Evolutionary conservation across 345 rosid genomes (phyloP).

Genomic region (Dimocarpus longan): DNA sequence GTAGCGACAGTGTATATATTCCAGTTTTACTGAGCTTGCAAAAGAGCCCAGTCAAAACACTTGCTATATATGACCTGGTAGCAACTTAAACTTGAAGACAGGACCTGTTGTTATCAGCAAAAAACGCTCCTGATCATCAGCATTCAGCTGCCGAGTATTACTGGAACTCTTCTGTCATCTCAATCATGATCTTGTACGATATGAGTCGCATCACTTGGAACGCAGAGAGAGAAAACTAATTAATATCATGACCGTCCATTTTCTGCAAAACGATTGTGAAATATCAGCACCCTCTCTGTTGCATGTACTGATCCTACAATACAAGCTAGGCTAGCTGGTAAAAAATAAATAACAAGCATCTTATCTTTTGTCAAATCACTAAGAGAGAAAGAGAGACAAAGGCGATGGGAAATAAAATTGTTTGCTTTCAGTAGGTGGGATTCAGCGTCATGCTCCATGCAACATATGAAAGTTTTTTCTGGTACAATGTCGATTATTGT

Average conservation of each 20-base stretch:
- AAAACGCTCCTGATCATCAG: neutral
- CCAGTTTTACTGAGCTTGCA: no score
- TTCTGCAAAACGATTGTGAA: neutral
- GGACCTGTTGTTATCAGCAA: neutral
- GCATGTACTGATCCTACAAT: neutral
- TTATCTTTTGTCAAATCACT: neutral
- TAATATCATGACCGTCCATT: conserved; percentile 4
- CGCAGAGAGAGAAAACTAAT: neutral
- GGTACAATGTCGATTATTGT: neutral
- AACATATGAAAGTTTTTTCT: neutral
- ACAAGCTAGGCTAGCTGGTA: neutral
- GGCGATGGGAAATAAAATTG: conserved; percentile 2
- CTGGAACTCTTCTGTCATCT: neutral
- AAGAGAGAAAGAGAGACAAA: conserved; percentile 17
- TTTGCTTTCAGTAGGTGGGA: conserved; percentile 8
- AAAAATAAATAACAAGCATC: conserved; percentile 3
- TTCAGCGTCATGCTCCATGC: conserved; percentile 15
- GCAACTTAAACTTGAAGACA: neutral
- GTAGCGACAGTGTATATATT: neutral
- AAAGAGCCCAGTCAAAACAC: neutral
- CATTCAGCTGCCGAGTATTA: neutral
- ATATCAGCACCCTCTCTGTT: neutral
- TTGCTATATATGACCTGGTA: neutral
- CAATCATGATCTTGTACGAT: neutral
- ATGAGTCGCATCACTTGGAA: neutral